Base-by-base conservation (phyloP, 345 rosid species). In the Erysimum cheiranthoides region DNA sequence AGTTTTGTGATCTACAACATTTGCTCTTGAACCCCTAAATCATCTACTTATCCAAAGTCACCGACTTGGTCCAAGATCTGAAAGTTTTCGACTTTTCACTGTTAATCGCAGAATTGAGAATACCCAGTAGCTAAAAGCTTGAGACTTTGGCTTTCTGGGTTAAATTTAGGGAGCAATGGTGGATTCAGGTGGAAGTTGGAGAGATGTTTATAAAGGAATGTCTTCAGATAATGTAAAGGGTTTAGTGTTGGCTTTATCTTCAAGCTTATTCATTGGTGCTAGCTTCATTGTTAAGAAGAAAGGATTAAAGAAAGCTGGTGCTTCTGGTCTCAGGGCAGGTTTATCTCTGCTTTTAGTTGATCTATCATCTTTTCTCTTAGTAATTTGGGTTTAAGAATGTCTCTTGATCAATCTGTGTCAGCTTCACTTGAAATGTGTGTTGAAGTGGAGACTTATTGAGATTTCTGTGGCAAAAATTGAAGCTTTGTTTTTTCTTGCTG, bases 241-340 rank as follows among this genome's bases (percentile, higher is more conserved):
- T 11, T 76, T 90, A 78, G 83, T 88, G 35, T 71, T 90, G 82
- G 96, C 93, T 38, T 53, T 90, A 53, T 86, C 93, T 64, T 90
- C 93, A 2, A 90, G 96, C 71, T 43, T 84, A 25, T 90, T 90
- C 73, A 90, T 88, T 61, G 96, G 96, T 25, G 87, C 88, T n/a
- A 90, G 96, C 73, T 90, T 90, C 81, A 88, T 90, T 47, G 82
- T 90, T 34, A 90, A 90, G 84, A 88, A 90, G 74, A 90, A 90
- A 71, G 96, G 96, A 10, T 70, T 90, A 76, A 88, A 88, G 80
- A 85, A 77, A 67, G 96, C 93, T 61, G 90, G 80, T 17, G 78
- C 91, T 75, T 82, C 91, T 76, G 91, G 93, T 43, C 68, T 82
- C 35, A 74, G 93, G 61, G 96, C 96, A 66, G 91, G 96, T 57